Conservation (phyloP, 345 rosid genomes). For the Crucihimalaya himalaica region DNA sequence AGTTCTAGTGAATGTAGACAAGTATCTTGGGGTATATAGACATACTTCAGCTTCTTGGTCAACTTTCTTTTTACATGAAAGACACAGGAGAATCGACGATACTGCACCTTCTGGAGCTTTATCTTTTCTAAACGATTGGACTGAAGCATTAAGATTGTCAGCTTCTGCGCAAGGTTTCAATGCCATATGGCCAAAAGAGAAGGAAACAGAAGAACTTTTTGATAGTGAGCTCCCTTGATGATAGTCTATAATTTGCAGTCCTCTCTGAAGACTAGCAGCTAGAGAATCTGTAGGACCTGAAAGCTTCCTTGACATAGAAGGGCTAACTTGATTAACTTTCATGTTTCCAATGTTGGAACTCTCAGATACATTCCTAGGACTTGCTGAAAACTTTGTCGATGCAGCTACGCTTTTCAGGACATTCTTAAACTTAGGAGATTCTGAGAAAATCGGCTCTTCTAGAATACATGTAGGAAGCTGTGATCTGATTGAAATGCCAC, state of each 20-base stretch:
- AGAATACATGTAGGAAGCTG: conserved; percentile 52
- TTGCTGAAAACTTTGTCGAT: conserved; percentile 49
- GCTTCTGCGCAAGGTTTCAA: conserved; percentile 67
- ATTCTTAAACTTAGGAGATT: conserved; percentile 79
- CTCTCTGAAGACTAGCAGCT: conserved; percentile 91
- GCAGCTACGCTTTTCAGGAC: conserved; percentile 55
- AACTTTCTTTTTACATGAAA: conserved; percentile 63
- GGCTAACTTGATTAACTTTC: conserved; percentile 50
- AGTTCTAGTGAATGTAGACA: not conserved
- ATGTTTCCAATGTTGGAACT: conserved; percentile 36
- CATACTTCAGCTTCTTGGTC: conserved; percentile 36
- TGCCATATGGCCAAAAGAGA: conserved; percentile 79
- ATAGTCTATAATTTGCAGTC: conserved; percentile 74
- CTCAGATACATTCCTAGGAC: conserved; percentile 48
- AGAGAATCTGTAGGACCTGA: conserved; percentile 69
- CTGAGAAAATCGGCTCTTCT: conserved; percentile 64
- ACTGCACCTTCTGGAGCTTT: conserved; percentile 36
- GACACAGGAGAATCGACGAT: conserved; percentile 50
- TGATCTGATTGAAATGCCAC: conserved; percentile 41
- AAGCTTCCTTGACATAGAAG: conserved; percentile 68
- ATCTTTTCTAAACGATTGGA: conserved; percentile 46
- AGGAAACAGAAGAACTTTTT: conserved; percentile 65
- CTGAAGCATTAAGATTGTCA: conserved; percentile 48
- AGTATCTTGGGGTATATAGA: not conserved
- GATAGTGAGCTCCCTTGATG: conserved; percentile 61